Evolutionary conservation across 768 basidiomycete genomes (phyloP).

Genomic region (Amanita subjunquillea): DNA sequence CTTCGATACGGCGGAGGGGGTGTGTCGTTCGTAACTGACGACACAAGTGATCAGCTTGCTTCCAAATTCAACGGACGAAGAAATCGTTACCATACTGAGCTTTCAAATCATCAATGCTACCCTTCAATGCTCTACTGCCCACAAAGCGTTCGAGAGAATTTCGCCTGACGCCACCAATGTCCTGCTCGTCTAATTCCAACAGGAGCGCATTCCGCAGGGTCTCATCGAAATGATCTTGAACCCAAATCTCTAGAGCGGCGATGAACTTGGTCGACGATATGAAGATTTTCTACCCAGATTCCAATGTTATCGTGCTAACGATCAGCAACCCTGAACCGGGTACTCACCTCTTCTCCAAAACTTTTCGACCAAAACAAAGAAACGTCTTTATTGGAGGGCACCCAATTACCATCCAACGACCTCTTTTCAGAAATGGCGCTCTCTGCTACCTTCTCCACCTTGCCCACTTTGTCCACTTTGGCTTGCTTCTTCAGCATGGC

Average conservation of each 20-base stretch:
- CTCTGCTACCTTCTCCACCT: not conserved
- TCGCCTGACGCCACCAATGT: conserved; percentile 14
- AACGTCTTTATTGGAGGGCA: conserved; percentile 8
- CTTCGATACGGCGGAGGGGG: not conserved
- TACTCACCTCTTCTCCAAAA: conserved; percentile 15
- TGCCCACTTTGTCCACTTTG: not conserved
- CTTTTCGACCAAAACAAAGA: conserved; percentile 14
- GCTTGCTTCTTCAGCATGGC: not conserved
- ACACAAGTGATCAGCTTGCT: not conserved
- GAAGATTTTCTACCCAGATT: not conserved
- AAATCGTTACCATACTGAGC: not conserved
- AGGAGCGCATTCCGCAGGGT: conserved; percentile 4
- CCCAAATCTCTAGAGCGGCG: conserved; percentile 8
- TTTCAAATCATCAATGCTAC: conserved; percentile 5
- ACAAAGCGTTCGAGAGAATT: conserved; percentile 11
- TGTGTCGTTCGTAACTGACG: not conserved
- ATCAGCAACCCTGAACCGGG: conserved; percentile 3
- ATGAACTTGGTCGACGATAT: not conserved
- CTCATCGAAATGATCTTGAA: conserved; percentile 10
- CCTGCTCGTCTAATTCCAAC: conserved; percentile 12
- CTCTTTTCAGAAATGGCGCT: not conserved
- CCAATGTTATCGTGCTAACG: not conserved
- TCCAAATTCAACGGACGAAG: not conserved
- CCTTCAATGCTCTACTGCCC: conserved; percentile 9
- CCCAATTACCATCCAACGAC: conserved; percentile 7